Percentiles rank a stretch among this genome's conserved stretches.
Evolutionary conservation across 495 filamentous ascomycete species (phyloP).

Genomic region (Cladorrhinum samala): DNA sequence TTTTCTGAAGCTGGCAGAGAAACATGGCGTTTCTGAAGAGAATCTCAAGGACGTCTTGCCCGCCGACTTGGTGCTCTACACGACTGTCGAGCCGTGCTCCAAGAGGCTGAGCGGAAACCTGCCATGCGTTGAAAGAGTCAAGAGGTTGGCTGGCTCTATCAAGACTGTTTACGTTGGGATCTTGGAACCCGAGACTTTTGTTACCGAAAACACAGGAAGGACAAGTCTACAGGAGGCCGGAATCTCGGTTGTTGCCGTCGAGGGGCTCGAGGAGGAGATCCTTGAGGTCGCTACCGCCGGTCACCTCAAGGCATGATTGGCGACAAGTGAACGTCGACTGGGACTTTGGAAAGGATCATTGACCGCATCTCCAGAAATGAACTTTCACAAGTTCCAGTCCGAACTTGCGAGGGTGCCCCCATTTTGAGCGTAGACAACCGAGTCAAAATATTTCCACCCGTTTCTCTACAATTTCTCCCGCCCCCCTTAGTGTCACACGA

Average conservation of each 20-base stretch:
- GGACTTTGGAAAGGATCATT: not conserved
- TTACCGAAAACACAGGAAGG: constrained; percentile 71
- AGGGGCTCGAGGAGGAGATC: constrained; percentile 77
- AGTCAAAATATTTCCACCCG: not conserved
- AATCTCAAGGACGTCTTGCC: constrained; percentile 52
- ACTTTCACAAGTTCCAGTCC: too few species aligned
- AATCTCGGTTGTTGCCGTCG: constrained; percentile 63
- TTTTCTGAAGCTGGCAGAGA: constrained; percentile 64
- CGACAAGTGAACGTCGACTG: not conserved
- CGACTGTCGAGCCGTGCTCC: constrained; percentile 90
- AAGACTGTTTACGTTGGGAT: constrained; percentile 81
- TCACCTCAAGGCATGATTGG: constrained; percentile 39
- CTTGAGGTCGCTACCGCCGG: constrained; percentile 74
- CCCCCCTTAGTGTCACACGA: not conserved
- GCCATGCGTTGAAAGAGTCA: constrained; percentile 76
- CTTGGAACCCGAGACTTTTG: constrained; percentile 82
- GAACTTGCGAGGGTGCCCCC: too few species aligned
- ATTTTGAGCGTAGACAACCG: not conserved
- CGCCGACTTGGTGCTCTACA: constrained; percentile 62
- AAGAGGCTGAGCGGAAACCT: constrained; percentile 73
- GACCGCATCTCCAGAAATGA: too few species aligned
- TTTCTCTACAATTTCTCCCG: not conserved
- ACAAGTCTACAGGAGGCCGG: constrained; percentile 63
- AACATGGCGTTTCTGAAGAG: constrained; percentile 47
- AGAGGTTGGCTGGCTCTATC: constrained; percentile 56